Evolutionary conservation across 2,329 filamentous ascomycete species (phyloP).

Genomic region (Beauveria sp.): DNA sequence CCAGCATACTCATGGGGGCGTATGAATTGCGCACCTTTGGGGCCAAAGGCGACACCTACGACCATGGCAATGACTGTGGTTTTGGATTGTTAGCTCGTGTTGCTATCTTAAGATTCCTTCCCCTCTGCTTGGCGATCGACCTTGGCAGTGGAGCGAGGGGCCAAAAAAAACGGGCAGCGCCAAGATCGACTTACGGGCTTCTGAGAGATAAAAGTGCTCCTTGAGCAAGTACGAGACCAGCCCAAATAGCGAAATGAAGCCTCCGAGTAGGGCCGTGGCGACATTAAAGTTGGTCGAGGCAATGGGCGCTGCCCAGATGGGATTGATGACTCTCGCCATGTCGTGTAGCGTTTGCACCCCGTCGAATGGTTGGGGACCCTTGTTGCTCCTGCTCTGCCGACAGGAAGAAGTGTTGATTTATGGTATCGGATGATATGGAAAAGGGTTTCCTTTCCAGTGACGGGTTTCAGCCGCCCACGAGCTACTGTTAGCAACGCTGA

Average conservation of each 20-base stretch:
- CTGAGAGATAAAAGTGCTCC: conserved; percentile 83
- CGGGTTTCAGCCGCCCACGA: conserved; percentile 9
- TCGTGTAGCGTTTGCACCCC: not conserved
- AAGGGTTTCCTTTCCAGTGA: not conserved
- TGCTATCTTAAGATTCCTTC: not conserved
- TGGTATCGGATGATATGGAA: not conserved
- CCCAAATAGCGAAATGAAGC: conserved; percentile 85
- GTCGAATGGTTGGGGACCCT: not conserved
- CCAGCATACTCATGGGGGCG: conserved; percentile 67
- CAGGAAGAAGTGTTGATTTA: not conserved
- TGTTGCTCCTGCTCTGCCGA: not conserved
- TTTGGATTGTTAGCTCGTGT: not conserved
- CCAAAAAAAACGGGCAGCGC: not conserved
- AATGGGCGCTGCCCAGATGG: conserved; percentile 34
- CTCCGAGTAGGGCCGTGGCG: conserved; percentile 70
- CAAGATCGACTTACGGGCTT: conserved; percentile 59
- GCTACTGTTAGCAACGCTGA: conserved; percentile 13
- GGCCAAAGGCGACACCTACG: conserved; percentile 71
- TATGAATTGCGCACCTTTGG: conserved; percentile 68
- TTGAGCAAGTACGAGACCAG: conserved; percentile 85
- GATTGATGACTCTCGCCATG: conserved; percentile 8
- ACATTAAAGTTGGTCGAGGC: conserved; percentile 75
- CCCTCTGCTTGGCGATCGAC: conserved; percentile 2
- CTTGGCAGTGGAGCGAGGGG: not conserved
- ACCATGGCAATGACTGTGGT: conserved; percentile 70